These are phyloP conservation scores for Themeda triandra DNA, from an alignment of 176 grass and related monocot genomes.

Conservation along the genomic window DNA sequence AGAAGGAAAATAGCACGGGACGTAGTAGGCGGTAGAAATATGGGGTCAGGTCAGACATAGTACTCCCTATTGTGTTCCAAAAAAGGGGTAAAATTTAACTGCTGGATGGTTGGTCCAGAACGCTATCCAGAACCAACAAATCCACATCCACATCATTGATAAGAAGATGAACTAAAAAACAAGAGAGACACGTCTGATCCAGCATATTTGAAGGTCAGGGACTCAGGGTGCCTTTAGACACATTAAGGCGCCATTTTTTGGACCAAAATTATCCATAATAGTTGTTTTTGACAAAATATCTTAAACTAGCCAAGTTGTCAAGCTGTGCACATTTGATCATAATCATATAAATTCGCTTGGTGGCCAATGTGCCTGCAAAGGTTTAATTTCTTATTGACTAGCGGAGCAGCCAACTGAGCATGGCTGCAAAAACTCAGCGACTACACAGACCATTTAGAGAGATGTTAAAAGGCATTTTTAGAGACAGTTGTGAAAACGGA, in stretches of 20 bases:
- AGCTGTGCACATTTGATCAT: neutral
- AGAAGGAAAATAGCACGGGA: too few species aligned
- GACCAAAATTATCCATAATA: too few species aligned
- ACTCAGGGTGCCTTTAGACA: too few species aligned
- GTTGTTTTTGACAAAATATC: too few species aligned
- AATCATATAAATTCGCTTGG: neutral
- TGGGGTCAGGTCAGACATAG: too few species aligned
- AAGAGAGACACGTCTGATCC: neutral
- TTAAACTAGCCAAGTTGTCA: neutral
- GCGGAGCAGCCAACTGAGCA: too few species aligned
- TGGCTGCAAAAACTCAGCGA: too few species aligned
- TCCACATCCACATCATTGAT: neutral
- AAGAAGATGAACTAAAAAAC: neutral
- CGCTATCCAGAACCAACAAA: too few species aligned
- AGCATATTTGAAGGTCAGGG: neutral
- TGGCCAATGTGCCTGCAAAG: neutral
- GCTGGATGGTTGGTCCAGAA: neutral
- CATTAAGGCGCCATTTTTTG: neutral
- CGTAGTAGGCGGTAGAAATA: neutral
- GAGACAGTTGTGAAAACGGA: too few species aligned
- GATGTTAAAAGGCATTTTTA: neutral
- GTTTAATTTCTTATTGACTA: too few species aligned
- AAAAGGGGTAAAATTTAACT: too few species aligned
- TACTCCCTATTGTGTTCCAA: too few species aligned
- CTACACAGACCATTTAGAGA: neutral